Base-by-base conservation (phyloP, 139 green algal species). In the Mesotaenium endlicherianum region DNA sequence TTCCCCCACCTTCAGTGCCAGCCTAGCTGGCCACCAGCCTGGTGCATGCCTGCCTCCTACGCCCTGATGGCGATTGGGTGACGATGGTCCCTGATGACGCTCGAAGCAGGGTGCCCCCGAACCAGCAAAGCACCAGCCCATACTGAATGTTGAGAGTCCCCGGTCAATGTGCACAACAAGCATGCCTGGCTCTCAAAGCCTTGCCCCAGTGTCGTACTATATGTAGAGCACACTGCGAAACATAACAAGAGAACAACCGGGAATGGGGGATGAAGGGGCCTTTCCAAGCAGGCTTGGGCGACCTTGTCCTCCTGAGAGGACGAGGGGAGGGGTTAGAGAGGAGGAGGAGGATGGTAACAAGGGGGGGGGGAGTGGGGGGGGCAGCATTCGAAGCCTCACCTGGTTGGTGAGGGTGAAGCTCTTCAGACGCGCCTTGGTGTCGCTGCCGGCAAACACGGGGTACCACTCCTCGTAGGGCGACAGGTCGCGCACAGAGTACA, bases 381-480 rank as follows among this genome's bases (percentile, higher is more conserved):
- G n/a, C n/a, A n/a, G n/a, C n/a, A n/a, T n/a, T 2, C 31, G 26
- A 76, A 30, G 41, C 38, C n/a, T 4, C 39, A 81, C 74, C 75
- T 82, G 20, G 30, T 20, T 75, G 47, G 75, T 72, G 47, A 75
- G 44, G 36, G 75, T 50, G 17, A 82, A 58, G 1, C 75, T 26
- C 45, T 82, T 82, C 38, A 82, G 40, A 2, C 43, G 30, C 1
- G 75, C 31, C n/a, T 75, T 75, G n/a, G 53, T 53, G 4, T 76
- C 77, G 8, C 36, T 53, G 14, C 17, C 30, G 2, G 50, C 57
- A 39, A 58, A 39, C 0, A 36, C 42, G 0, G 77, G 77, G 47
- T 68, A 84, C 3, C 36, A 31, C 57, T 84, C 77, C 14, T 84
- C 38, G 26, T 77, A 75, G 1, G 77, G 77, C n/a, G 77, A 84